phyloP scores from a whole-genome alignment of 2,329 filamentous ascomycete species.

The Fusarium sp. region DNA sequence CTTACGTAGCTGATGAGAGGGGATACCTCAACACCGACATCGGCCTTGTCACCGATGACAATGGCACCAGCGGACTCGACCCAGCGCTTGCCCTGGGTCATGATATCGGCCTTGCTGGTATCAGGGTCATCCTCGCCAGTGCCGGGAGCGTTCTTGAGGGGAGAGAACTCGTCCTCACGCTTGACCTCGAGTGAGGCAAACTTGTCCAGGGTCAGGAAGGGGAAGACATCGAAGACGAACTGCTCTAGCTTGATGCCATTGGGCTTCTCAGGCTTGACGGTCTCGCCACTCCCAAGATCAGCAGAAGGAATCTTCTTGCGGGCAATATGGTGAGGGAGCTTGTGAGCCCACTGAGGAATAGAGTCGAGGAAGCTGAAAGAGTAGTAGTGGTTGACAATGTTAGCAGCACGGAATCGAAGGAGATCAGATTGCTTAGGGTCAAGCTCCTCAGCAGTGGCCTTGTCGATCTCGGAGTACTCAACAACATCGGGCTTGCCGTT shows the following conservation, averaged over 20 bases:
- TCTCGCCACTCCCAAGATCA: constrained; percentile 79
- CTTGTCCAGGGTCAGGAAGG: constrained; percentile 83
- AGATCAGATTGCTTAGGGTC: constrained; percentile 83
- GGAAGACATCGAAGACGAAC: constrained; percentile 99
- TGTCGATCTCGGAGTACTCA: constrained; percentile 97
- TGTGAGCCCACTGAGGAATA: constrained; percentile 86
- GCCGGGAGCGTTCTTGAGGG: constrained; percentile 88
- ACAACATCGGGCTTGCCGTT: constrained; percentile 97
- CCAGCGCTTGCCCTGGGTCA: constrained; percentile 91
- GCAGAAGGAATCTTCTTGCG: constrained; percentile 97
- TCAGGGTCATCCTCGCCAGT: constrained; percentile 94
- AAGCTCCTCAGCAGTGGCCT: constrained; percentile 86
- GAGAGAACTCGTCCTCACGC: constrained; percentile 97
- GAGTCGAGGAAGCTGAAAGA: constrained; percentile 91
- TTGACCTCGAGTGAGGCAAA: constrained; percentile 97
- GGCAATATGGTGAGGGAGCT: constrained; percentile 93
- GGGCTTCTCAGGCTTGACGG: constrained; percentile 90
- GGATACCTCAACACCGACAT: constrained; percentile 85
- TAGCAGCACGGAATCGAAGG: constrained; percentile 95
- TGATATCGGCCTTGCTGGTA: constrained; percentile 90
- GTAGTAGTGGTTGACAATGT: constrained; percentile 99
- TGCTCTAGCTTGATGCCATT: constrained; percentile 99
- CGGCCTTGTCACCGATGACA: constrained; percentile 73
- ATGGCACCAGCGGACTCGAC: constrained; percentile 79
- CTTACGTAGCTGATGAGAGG: constrained; percentile 95